These are phyloP conservation scores for Carex arenaria DNA, from an alignment of 202 grass and related monocot species.

Conservation along the genomic window DNA sequence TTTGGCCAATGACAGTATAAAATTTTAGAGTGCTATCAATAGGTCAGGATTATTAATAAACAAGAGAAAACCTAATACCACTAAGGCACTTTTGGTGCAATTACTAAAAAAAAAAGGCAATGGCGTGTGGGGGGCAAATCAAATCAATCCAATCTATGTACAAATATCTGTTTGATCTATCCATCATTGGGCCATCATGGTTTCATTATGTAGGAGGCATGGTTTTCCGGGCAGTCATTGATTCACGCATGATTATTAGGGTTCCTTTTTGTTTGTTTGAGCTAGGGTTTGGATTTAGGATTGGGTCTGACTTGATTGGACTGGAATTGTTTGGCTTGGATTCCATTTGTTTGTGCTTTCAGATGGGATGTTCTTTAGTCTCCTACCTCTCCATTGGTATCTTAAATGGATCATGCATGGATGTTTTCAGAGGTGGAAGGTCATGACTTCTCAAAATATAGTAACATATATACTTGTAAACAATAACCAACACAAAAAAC, in stretches of 20 bases:
- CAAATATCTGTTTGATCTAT: conserved; percentile 11
- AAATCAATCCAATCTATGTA: conserved; percentile 1
- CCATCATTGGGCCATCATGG: conserved; percentile 60
- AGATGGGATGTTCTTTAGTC: not conserved
- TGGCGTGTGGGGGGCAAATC: conserved; percentile 4
- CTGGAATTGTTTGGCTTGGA: conserved; percentile 24
- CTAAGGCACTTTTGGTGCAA: not conserved
- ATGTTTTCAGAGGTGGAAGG: not conserved
- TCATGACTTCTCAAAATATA: not conserved
- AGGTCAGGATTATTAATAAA: not conserved
- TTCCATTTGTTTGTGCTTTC: conserved; percentile 27
- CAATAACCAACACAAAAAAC: not conserved
- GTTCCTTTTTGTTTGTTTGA: conserved; percentile 24
- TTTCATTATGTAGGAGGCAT: not conserved
- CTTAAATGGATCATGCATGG: not conserved
- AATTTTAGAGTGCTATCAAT: not conserved
- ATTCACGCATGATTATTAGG: conserved; percentile 54
- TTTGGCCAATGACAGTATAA: not conserved
- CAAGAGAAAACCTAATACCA: not conserved
- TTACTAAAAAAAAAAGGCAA: not conserved
- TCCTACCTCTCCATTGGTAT: conserved; percentile 1
- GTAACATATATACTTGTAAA: not conserved
- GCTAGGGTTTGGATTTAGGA: conserved; percentile 18
- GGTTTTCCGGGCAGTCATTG: conserved; percentile 3
- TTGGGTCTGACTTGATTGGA: conserved; percentile 22